Evolutionary conservation across 164 flowering plant species (phyloP), one percentile per base, ranked within the genome.

Genomic region (Chimonanthus praecox): DNA sequence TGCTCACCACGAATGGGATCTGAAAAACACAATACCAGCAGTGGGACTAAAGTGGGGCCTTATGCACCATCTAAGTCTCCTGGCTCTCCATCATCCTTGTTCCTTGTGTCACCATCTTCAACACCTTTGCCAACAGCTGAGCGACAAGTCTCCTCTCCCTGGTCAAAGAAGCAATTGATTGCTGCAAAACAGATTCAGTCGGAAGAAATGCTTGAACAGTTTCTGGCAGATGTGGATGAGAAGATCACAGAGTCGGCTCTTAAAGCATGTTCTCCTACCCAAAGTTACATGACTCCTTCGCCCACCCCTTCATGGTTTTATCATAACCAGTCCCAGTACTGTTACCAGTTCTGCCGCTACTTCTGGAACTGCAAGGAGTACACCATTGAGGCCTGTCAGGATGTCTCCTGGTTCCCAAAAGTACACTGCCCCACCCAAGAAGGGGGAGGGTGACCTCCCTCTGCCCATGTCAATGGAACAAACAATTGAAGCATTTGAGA

Each of bases 321-420:
- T 90, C 58, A 74, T 85, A 58, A 76, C 85, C 18, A 90, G 89
- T 79, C 96, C 98, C 5, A 83, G 72, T 71, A 81, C 86, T 0
- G 72, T 84, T 71, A n/a, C 80, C 18, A 82, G 72, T 75, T 86
- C 97, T 72, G 88, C 88, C 77, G 85, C 79, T 78, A 85, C 87
- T 58, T 87, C 99, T 77, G 99, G 94, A 77, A 81, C 92, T 74
- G 85, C 86, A 7, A 91, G 97, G 81, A 90, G 88, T 79, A 92
- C 97, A 71, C 97, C 97, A 46, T 72, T 94, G 72, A 89, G 97
- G 86, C 92, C 95, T 20, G 97, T 94, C 74, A 85, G 97, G 81
- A 91, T 90, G 94, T 94, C 99, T 64, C 99, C 99, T 63, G 85
- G 88, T 68, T 89, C 98, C 20, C 95, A 94, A 79, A 94, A 94